Conservation (phyloP, 306 rosid genomes). For the Vicia faba region DNA sequence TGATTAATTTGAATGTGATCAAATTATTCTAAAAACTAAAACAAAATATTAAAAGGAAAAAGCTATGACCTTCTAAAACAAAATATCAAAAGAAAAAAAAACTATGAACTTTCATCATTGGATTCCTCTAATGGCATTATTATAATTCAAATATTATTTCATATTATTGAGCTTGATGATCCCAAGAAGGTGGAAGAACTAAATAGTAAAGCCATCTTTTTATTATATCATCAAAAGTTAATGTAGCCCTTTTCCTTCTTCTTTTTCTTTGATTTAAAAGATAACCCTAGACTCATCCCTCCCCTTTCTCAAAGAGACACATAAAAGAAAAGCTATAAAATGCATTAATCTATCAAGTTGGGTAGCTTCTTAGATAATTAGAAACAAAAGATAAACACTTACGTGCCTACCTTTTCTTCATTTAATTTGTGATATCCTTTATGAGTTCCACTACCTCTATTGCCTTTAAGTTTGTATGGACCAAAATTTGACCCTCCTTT, state of each 20-base stretch:
- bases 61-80: too few species aligned
- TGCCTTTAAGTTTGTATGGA: conserved; percentile 28
- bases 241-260: conserved; percentile 24
- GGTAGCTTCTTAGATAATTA: conserved; percentile 34
- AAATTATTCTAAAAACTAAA: too few species aligned
- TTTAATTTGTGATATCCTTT: conserved; percentile 37
- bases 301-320: conserved; percentile 25
- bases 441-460: conserved; percentile 41
- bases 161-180: conserved; percentile 46
- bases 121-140: too few species aligned
- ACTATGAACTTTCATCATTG: too few species aligned
- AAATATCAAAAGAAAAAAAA: too few species aligned
- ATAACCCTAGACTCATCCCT: neutral
- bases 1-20: too few species aligned
- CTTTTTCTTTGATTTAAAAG: conserved; percentile 40
- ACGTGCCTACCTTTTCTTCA: conserved; percentile 25
- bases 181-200: conserved; percentile 48
- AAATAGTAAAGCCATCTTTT: conserved; percentile 16
- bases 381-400: conserved; percentile 38
- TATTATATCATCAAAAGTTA: conserved; percentile 35
- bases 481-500: conserved; percentile 23
- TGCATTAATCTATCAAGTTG: conserved; percentile 26
- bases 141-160: neutral
- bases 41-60: too few species aligned
- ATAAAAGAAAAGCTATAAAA: conserved; percentile 25